Evolutionary conservation across 768 basidiomycete species (phyloP).

Genomic region (Kwoniella heveanensis): DNA sequence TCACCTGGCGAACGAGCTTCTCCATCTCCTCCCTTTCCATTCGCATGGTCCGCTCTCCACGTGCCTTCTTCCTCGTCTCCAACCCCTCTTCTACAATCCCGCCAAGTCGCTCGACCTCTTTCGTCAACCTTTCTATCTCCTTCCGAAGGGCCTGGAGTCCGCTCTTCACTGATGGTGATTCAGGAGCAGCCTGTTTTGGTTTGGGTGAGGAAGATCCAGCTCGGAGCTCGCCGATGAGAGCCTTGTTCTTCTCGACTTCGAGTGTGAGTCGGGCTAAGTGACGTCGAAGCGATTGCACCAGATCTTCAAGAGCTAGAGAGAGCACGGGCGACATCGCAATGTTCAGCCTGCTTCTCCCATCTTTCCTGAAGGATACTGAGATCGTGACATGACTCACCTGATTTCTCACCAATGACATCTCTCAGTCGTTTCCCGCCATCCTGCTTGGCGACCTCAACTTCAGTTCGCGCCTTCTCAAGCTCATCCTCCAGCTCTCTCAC

Average conservation of each 20-base stretch:
- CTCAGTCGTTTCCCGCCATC: slow-evolving; percentile 62
- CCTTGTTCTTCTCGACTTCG: slow-evolving; percentile 72
- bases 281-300: slow-evolving; percentile 71
- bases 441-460: slow-evolving; percentile 64
- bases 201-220: slow-evolving; percentile 6
- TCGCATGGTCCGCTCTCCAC: slow-evolving; percentile 58
- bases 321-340: too few relatives aligned
- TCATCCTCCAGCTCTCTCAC: slow-evolving; percentile 87
- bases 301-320: slow-evolving; percentile 72
- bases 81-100: slow-evolving; percentile 85
- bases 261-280: slow-evolving; percentile 77
- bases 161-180: slow-evolving; percentile 6
- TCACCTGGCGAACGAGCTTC: slow-evolving; percentile 23
- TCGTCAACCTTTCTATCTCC: slow-evolving; percentile 78
- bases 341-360: not conserved
- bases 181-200: not conserved
- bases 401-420: slow-evolving; percentile 83
- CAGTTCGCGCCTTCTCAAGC: slow-evolving; percentile 63
- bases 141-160: slow-evolving; percentile 65
- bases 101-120: slow-evolving; percentile 83
- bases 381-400: slow-evolving; percentile 62
- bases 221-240: slow-evolving; percentile 61
- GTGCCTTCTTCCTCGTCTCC: slow-evolving; percentile 66
- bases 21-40: slow-evolving; percentile 43
- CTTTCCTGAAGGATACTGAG: slow-evolving; percentile 27